Base-by-base conservation (phyloP, 768 basidiomycete species). In the Dacryopinax primogenitus region DNA sequence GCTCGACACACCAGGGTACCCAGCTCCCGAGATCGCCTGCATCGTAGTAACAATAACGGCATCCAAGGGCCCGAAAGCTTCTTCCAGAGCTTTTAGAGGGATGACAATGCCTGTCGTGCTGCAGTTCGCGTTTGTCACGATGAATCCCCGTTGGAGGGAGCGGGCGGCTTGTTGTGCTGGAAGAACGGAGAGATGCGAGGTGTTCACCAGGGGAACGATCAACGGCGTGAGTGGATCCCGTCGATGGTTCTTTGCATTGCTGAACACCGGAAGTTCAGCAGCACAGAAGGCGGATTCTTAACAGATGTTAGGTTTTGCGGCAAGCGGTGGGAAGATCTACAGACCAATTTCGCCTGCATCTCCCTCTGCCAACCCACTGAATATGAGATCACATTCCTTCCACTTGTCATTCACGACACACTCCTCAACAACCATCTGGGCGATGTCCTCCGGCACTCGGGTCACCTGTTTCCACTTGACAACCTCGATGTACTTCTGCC, bases 121-220 rank as follows among this genome's bases (percentile, higher is more conserved):
- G 78, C 96, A 98, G 78, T 98, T 99, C 69, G 96, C 96, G 74
- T 99, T 99, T 66, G 93, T 94, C 67, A 99, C 87, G 74, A 99
- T 94, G 79, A 92, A 98, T 1, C 96, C 96, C 65, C 73, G 73
- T 21, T 85, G 71, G 81, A 84, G 88, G 1, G 79, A 76, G 69
- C 89, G 86, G 16, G 83, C 77, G 1, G 83, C 70, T 63, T 79
- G 90, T 75, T 99, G 96, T 71, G 92, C 88, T 0, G 82, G 80
- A 71, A 99, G 79, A 69, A 98, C 89, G 69, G 83, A 78, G 32
- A 97, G 77, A 74, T 99, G 96, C 2, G 78, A 79, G 0, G 90
- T 80, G 77, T 99, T 99, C 70, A 95, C 94, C 70, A 96, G 86
- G 13, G 96, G 96, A 1, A 99, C 96, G 76, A 97, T 83, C 72